Base-by-base conservation (phyloP, 2,329 filamentous ascomycete genomes). In the Hansfordia pulvinata region DNA sequence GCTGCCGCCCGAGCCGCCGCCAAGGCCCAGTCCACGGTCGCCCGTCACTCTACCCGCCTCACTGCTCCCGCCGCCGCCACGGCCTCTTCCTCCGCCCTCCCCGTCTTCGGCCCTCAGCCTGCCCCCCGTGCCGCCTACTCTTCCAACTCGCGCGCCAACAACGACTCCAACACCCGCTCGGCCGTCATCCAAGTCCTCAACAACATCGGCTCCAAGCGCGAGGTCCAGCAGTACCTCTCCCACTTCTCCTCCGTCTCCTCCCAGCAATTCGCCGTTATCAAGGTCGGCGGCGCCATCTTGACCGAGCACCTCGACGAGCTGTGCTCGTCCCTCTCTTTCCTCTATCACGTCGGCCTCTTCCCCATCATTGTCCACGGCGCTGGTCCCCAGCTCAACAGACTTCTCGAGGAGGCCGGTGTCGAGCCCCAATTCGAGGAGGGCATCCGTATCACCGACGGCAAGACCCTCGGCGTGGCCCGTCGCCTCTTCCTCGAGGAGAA, bases 231-330 rank as follows among this genome's bases (percentile, higher is more conserved):
- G 56, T 96, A 96, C 56, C 76, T 96, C 32, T 90, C 86, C 39
- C 85, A 96, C 52, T 98, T 98, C 65, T 90, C 80, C 41, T 93
- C 86, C 18, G 86, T 94, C 35, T 90, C 85, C 23, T 93, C 85
- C 19, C 86, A 96, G 60, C 85, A 93, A 49, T 98, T 96, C 53
- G 88, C 86, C 39, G 88, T 98, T 25, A 93, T 98, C 57, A 98
- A 98, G 64, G 88, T 96, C 30, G 90, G 88, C 35, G 90, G 88
- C 35, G 90, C 88, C 36, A 94, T 96, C 45, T 69, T 98, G 44
- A 93, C 84, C 33, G 86, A 96, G 50, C 80, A 94, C 54, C 68
- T 96, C 30, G 81, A 93, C 52, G 85, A 86, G 44, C 72, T 98
- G 30, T 93, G 84, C 48, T 78, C 80, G 29, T 86, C 82, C 26